These are phyloP conservation scores for Abrus pulchellus DNA, from an alignment of 306 rosid genomes.

Conservation along the genomic window DNA sequence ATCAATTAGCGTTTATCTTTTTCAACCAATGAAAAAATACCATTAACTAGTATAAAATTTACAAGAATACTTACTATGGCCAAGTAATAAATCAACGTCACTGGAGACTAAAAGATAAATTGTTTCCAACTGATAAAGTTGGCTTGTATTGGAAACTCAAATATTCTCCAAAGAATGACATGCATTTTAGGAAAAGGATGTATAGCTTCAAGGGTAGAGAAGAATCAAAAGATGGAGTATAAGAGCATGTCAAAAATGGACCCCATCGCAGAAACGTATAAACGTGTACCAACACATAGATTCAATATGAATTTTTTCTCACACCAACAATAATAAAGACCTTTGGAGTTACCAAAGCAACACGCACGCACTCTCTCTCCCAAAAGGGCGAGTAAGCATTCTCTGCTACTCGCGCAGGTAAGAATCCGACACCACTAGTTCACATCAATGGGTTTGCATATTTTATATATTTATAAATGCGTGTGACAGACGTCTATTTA, in stretches of 20 bases:
- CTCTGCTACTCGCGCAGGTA: conserved; percentile 38
- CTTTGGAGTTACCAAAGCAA: conserved; percentile 26
- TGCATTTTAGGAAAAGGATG: conserved; percentile 12
- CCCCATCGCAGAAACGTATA: conserved; percentile 24
- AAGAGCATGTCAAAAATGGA: conserved; percentile 15
- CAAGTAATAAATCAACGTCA: too few species aligned
- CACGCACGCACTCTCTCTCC: not conserved
- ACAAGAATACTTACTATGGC: too few species aligned
- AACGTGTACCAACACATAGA: not conserved
- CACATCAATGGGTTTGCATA: conserved; percentile 41
- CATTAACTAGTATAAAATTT: too few species aligned
- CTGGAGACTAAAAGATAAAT: too few species aligned
- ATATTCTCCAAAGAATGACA: not conserved
- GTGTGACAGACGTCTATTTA: conserved; percentile 69
- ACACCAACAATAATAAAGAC: conserved; percentile 33
- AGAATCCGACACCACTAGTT: conserved; percentile 3
- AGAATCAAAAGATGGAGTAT: conserved; percentile 33
- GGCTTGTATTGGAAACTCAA: not conserved
- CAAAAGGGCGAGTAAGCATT: conserved; percentile 42
- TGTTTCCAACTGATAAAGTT: not conserved
- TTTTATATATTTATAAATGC: conserved; percentile 46
- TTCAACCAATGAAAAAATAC: too few species aligned
- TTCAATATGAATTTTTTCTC: not conserved
- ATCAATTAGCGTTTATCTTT: too few species aligned
- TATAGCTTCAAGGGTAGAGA: not conserved